Conservation (phyloP, 257 asterid genomes). For the Mentha longifolia region DNA sequence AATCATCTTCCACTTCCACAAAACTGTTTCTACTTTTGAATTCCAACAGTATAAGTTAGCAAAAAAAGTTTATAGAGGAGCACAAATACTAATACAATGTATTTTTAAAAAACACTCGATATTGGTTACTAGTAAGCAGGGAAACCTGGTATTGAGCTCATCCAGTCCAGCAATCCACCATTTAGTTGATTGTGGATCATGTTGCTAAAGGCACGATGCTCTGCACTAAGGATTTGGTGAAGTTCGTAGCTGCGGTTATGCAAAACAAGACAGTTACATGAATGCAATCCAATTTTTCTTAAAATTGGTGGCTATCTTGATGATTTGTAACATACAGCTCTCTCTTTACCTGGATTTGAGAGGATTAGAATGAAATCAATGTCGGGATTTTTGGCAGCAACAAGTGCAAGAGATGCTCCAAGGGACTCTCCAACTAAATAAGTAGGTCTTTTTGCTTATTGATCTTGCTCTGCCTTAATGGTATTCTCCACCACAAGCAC, state of each 20-base stretch:
- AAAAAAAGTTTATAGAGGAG: too few species aligned
- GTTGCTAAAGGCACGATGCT: conserved; percentile 37
- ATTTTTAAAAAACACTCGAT: background rate
- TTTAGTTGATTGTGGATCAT: conserved; percentile 43
- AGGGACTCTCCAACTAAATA: conserved; percentile 68
- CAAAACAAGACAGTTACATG: background rate
- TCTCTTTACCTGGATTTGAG: too few species aligned
- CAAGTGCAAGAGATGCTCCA: too few species aligned
- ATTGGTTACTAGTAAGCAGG: background rate
- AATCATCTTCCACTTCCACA: too few species aligned
- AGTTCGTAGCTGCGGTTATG: conserved; percentile 48
- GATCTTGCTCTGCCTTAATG: conserved; percentile 41
- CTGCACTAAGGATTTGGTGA: conserved; percentile 46
- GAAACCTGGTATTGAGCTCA: conserved; percentile 47
- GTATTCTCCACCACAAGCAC: conserved; percentile 48
- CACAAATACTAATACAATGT: background rate
- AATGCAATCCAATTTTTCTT: background rate
- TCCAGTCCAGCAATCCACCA: conserved; percentile 34
- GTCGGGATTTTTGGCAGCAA: too few species aligned
- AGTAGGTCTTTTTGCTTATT: conserved; percentile 46
- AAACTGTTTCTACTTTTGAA: too few species aligned
- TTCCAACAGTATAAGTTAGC: too few species aligned
- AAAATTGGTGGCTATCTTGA: background rate
- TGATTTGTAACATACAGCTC: too few species aligned
- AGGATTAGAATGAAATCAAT: too few species aligned